phyloP scores from a whole-genome alignment of 1,139 yeast genomes.

The Yamadazyma triangularis region DNA sequence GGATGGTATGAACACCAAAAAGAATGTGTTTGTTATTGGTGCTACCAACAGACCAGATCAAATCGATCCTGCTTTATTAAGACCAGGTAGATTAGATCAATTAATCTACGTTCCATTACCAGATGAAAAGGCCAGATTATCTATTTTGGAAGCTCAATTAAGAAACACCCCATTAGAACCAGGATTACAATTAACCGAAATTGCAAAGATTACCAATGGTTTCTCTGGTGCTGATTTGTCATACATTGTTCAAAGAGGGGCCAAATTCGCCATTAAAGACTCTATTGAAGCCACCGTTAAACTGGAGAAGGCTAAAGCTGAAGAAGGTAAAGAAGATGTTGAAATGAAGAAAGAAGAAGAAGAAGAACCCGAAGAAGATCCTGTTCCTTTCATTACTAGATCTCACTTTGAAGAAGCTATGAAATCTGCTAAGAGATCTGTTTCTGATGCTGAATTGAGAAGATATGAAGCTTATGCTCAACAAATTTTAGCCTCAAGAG shows the following conservation, averaged over 20 bases:
- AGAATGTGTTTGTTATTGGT: conserved; percentile 97
- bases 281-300: conserved; percentile 82
- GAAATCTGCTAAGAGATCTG: conserved; percentile 98
- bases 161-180: conserved; percentile 99
- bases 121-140: conserved; percentile 88
- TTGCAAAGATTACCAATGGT: conserved; percentile 91
- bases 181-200: conserved; percentile 81
- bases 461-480: conserved; percentile 99
- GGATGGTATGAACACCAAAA: conserved; percentile 99
- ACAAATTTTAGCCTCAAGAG: conserved; percentile 93
- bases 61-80: conserved; percentile 95
- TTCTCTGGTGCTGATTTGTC: conserved; percentile 99
- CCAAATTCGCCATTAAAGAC: conserved; percentile 97
- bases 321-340: conserved; percentile 48
- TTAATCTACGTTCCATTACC: conserved; percentile 98
- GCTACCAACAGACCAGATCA: conserved; percentile 99
- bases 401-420: conserved; percentile 97
- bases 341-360: conserved; percentile 47
- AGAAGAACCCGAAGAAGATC: conserved; percentile 73
- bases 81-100: conserved; percentile 99
- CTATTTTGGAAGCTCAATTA: conserved; percentile 91
- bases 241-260: conserved; percentile 96
- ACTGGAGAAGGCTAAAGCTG: conserved; percentile 46
- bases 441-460: conserved; percentile 94
- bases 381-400: conserved; percentile 92